A percentile compares a stretch with the other conserved stretches of the same genome.
Evolutionary conservation across 2,329 filamentous ascomycete species (phyloP).

Genomic region (Sporothrix sp.): DNA sequence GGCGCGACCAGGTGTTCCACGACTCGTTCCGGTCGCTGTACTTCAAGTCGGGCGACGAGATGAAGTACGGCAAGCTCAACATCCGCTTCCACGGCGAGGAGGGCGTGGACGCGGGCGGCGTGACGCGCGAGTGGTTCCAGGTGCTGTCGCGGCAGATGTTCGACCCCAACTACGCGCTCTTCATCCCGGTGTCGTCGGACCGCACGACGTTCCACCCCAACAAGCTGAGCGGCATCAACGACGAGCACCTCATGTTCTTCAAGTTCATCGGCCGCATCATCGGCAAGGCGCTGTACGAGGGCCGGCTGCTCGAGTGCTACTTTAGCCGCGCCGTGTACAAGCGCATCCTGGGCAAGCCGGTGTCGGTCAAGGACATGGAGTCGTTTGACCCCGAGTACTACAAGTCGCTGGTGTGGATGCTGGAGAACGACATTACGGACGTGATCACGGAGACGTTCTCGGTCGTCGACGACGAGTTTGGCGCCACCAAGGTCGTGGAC

Average conservation of each 20-base stretch:
- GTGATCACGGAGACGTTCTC: slow-evolving; percentile 96
- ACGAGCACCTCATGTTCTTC: slow-evolving; percentile 95
- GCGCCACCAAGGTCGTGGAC: slow-evolving; percentile 78
- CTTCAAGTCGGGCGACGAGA: slow-evolving; percentile 92
- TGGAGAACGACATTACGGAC: slow-evolving; percentile 96
- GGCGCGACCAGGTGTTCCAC: slow-evolving; percentile 91
- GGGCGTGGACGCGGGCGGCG: slow-evolving; percentile 93
- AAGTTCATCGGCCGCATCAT: slow-evolving; percentile 99
- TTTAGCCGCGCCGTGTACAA: slow-evolving; percentile 99
- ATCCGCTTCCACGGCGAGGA: slow-evolving; percentile 97
- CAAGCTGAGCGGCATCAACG: slow-evolving; percentile 84
- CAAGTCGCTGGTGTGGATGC: slow-evolving; percentile 97
- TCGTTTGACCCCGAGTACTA: slow-evolving; percentile 97
- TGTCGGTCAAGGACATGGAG: slow-evolving; percentile 99
- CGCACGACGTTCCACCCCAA: slow-evolving; percentile 98
- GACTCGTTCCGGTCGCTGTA: slow-evolving; percentile 98
- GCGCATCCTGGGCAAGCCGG: slow-evolving; percentile 85
- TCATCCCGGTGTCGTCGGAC: slow-evolving; percentile 92
- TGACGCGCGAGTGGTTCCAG: slow-evolving; percentile 98
- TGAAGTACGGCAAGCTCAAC: slow-evolving; percentile 98
- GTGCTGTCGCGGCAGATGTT: slow-evolving; percentile 97
- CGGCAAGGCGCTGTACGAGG: slow-evolving; percentile 94
- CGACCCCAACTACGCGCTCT: slow-evolving; percentile 92
- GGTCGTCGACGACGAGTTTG: slow-evolving; percentile 88
- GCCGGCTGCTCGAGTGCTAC: slow-evolving; percentile 91